Evolutionary conservation across 2,329 filamentous ascomycete genomes (phyloP).

Genomic region (Myriosclerotinia scirpicola): DNA sequence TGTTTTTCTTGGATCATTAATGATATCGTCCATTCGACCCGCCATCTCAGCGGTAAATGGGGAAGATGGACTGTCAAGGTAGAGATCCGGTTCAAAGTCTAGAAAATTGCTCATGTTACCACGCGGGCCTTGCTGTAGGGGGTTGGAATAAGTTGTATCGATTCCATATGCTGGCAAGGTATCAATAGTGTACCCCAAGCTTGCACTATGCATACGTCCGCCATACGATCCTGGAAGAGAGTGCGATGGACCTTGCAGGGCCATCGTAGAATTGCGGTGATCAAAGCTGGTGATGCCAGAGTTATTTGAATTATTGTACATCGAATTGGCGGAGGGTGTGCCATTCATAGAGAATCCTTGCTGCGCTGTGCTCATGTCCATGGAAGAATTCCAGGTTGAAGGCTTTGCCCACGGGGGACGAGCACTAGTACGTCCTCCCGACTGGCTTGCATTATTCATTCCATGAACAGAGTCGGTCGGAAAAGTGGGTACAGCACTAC

Average conservation of each 20-base stretch:
- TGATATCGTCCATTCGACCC: slow-evolving; percentile 32
- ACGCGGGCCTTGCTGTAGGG: neutral
- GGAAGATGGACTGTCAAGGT: slow-evolving; percentile 32
- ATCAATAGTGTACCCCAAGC: slow-evolving; percentile 17
- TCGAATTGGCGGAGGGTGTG: neutral
- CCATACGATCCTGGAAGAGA: neutral
- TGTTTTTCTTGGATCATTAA: slow-evolving; percentile 51
- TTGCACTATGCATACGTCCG: slow-evolving; percentile 6
- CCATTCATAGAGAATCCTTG: neutral
- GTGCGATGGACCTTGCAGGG: neutral
- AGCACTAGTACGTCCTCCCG: neutral
- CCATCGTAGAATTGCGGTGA: slow-evolving; percentile 14
- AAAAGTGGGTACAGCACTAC: neutral
- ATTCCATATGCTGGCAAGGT: slow-evolving; percentile 3
- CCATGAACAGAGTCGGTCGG: neutral
- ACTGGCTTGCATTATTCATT: neutral
- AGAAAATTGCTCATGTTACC: slow-evolving; percentile 32
- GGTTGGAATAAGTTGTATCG: neutral
- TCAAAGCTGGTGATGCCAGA: slow-evolving; percentile 11
- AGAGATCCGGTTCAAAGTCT: slow-evolving; percentile 35
- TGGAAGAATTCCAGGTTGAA: too few species aligned
- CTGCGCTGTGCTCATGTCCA: neutral
- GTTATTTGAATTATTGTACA: neutral
- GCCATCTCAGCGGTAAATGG: slow-evolving; percentile 38
- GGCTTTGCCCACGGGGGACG: neutral